Evolutionary conservation across 2,329 filamentous ascomycete species (phyloP), one percentile per base, ranked within the genome.

Genomic region (Diaporthe citriasiana): DNA sequence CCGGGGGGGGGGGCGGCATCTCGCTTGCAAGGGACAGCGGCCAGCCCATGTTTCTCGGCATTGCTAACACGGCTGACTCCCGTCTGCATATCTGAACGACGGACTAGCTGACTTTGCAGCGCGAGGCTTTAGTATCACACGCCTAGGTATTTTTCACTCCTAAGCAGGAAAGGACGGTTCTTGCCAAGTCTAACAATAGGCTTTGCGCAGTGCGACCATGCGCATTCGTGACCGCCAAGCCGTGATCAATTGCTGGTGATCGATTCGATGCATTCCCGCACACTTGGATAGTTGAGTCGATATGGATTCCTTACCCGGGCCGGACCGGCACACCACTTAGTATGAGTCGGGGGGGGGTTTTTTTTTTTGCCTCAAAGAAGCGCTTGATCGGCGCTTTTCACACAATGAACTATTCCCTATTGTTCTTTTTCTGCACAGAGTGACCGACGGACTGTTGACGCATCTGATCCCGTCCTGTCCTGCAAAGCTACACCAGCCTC

Each of bases 41-140:
- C 30, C 45, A 51, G 45, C 53, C 33, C 55, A 35, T 63, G 53
- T 71, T 63, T 71, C 56, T 53, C 17, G 47, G 45, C 42, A 63
- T 53, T 71, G 69, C 69, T 71, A 71, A 71, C 45, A 30, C 7
- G 22, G 42, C 40, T 63, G 47, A 71, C 45, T 53, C 25, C 25
- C 33, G 12, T 57, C 56, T 40, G 15, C 27, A 17, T 12, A 9
- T 22, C 57, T 27, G 40, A 22, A n/a, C 40, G 59, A 57, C 55
- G 1, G 30, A n/a, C 55, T 57, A 33, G 35, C n/a, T 38, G 33
- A 38, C 55, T 57, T 38, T 45, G 59, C 38, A 7, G 3, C 22
- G 13, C 22, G 38, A 30, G 27, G 27, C 33, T 27, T 19, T 8
- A 4, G 30, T 35, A 50, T 50, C 7, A 19, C 33, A 17, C 6